These are phyloP conservation scores for Panicum hallii DNA, from an alignment of 202 grass and related monocot species.

Conservation along the genomic window DNA sequence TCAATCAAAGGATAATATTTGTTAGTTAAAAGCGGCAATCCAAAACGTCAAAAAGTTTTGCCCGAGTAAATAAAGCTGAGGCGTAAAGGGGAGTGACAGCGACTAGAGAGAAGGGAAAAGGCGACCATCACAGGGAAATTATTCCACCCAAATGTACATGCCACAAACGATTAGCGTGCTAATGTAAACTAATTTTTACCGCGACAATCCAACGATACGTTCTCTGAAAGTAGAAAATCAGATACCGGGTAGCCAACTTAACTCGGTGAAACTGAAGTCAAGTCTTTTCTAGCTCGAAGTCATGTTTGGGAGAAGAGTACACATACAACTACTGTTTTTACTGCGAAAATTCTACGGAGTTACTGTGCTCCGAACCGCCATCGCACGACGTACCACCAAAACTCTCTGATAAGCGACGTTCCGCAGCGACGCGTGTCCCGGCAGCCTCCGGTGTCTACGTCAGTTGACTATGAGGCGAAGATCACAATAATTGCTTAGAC, in stretches of 20 bases:
- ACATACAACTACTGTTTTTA: neutral
- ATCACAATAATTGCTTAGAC: constrained; percentile 43
- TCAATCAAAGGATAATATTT: neutral
- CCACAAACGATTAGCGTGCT: neutral
- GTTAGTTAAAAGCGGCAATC: constrained; percentile 24
- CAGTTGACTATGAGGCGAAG: constrained; percentile 35
- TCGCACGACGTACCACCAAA: neutral
- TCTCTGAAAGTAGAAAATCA: neutral
- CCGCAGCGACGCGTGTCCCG: constrained; percentile 1
- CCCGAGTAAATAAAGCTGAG: neutral
- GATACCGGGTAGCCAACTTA: neutral
- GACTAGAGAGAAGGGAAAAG: constrained; percentile 10
- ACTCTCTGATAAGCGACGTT: neutral
- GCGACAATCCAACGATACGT: neutral
- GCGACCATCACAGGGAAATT: neutral
- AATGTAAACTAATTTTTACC: neutral
- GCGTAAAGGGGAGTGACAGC: neutral
- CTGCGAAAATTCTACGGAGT: neutral
- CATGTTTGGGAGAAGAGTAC: neutral
- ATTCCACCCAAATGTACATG: neutral
- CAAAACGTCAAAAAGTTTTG: constrained; percentile 27
- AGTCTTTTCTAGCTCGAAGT: neutral
- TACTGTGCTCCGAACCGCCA: neutral
- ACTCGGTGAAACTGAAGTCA: too few species aligned
- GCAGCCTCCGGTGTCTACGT: constrained; percentile 25